Percentiles rank a stretch among this genome's conserved stretches.
Evolutionary conservation across 2,329 filamentous ascomycete species (phyloP).

Genomic region (Iodosphaeria phyllophila): DNA sequence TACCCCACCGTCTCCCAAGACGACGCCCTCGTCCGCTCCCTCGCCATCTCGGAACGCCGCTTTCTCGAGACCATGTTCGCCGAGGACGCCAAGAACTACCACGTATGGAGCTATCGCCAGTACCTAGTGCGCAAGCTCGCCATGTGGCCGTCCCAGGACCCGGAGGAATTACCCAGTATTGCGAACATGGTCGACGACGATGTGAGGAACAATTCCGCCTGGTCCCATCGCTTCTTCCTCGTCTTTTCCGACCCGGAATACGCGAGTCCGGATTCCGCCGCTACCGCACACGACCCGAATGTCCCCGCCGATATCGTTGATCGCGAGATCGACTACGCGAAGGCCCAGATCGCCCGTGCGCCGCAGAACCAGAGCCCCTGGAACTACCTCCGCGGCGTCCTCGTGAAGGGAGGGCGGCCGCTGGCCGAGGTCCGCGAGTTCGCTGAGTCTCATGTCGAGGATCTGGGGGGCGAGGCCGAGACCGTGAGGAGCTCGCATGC

Average conservation of each 20-base stretch:
- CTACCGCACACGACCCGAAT: conserved; percentile 31
- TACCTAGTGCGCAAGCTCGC: conserved; percentile 45
- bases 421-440: conserved; percentile 27
- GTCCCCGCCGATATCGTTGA: conserved; percentile 47
- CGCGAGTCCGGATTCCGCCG: conserved; percentile 25
- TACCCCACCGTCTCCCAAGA: conserved; percentile 40
- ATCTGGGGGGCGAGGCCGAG: conserved; percentile 26
- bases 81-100: conserved; percentile 90
- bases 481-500: conserved; percentile 43
- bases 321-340: conserved; percentile 56
- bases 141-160: conserved; percentile 26
- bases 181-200: conserved; percentile 60
- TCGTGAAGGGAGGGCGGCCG: conserved; percentile 43
- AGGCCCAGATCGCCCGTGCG: conserved; percentile 54
- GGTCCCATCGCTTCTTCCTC: conserved; percentile 94
- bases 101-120: conserved; percentile 93
- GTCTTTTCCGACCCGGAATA: conserved; percentile 48
- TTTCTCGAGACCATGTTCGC: conserved; percentile 71
- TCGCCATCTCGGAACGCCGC: conserved; percentile 46
- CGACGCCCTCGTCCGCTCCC: conserved; percentile 31
- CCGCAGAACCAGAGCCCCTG: conserved; percentile 91
- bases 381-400: conserved; percentile 72
- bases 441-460: conserved; percentile 29
- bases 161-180: conserved; percentile 48
- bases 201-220: conserved; percentile 89